A percentile compares a stretch with the other conserved stretches of the same genome.
Evolutionary conservation across 441 rosid species (phyloP).

Genomic region (Euphorbia schlechtendalii): DNA sequence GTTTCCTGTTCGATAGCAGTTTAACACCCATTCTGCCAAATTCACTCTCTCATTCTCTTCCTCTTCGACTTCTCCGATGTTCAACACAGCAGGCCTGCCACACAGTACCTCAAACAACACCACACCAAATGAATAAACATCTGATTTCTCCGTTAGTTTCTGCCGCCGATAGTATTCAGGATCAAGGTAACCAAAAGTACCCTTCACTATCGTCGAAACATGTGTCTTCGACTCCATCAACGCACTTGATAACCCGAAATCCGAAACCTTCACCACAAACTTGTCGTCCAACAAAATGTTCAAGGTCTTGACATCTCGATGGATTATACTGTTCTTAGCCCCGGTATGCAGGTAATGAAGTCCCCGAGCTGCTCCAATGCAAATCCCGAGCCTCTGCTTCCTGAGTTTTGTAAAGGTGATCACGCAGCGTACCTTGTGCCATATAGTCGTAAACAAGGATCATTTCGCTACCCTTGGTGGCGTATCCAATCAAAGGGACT

Average conservation of each 20-base stretch:
- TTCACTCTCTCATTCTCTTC: conserved; percentile 44
- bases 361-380: conserved; percentile 83
- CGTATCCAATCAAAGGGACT: conserved; percentile 79
- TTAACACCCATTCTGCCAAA: conserved; percentile 81
- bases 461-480: conserved; percentile 75
- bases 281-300: conserved; percentile 79
- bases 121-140: conserved; percentile 83
- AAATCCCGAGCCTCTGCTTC: conserved; percentile 81
- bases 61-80: conserved; percentile 26
- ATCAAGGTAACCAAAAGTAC: conserved; percentile 80
- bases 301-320: conserved; percentile 81
- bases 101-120: conserved; percentile 72
- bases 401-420: conserved; percentile 75
- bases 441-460: conserved; percentile 83
- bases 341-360: too few relatives aligned
- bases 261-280: conserved; percentile 89
- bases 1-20: conserved; percentile 59
- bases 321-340: conserved; percentile 74
- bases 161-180: conserved; percentile 75
- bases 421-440: conserved; percentile 79
- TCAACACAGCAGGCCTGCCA: conserved; percentile 69
- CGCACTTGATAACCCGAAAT: conserved; percentile 64
- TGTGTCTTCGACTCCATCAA: conserved; percentile 55
- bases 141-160: conserved; percentile 75
- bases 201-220: conserved; percentile 80